Evolutionary conservation across 2,329 filamentous ascomycete genomes (phyloP), one percentile per base, ranked within the genome.

Genomic region (Lasiodiplodia hormozganensis): DNA sequence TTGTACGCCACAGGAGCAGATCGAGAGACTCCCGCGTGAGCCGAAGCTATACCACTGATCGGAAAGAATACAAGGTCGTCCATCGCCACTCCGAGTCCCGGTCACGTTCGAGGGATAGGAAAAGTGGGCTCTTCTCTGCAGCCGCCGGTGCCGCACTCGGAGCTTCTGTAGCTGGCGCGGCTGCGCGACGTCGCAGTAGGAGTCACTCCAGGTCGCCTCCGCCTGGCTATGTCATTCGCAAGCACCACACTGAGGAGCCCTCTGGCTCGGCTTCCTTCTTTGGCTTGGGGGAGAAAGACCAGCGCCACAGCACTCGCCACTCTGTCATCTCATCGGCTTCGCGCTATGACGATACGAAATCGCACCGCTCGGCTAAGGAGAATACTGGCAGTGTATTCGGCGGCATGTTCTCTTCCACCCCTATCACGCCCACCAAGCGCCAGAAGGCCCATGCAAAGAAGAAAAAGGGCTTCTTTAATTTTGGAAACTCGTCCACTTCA

Each of bases 351-450:
- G 68, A 64, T 5, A 43, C n/a, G 12, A 64, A 71, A 49, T 74
- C 74, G 14, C 73, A 77, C 25, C 73, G 75, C 38, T 68, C 75
- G 18, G 57, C 67, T 7, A 51, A 38, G 38, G 25, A 60, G 28
- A 38, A 25, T 67, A 72, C 75, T 25, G 75, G 76, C 34, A 65
- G 71, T 25, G 75, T 81, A 38, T 80, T 82, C 51, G 84, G 85
- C 70, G 87, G 89, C 49, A 84, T 88, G 66, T 81, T 93, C 68
- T 84, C 87, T 18, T 92, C 92, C 74, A 73, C 76, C 43, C 73
- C 77, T 6, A 25, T 47, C 21, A 47, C 43, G 7, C 18, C 66
- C 14, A 47, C 75, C 53, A 77, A 77, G 66, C 74, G 72, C 5
- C 69, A 68, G 12, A 78, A 76, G 69, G 65, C 71, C 6, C 74